Conservation (phyloP, 2,329 filamentous ascomycete species). For the Pseudofabraea citricarpa region DNA sequence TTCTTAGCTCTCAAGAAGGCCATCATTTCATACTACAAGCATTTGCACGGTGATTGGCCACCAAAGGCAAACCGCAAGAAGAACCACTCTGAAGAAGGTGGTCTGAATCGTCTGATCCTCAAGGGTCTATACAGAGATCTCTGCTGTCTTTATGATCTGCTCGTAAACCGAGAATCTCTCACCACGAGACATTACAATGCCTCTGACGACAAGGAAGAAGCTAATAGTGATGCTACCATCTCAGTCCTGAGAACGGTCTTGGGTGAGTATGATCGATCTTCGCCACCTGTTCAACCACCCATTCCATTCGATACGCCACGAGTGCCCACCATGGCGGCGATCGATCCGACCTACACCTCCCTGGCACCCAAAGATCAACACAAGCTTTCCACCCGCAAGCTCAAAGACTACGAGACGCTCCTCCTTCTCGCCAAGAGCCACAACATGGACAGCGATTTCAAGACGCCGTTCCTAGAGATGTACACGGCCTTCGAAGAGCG, state of each 20-base stretch:
- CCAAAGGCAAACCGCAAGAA: constrained; percentile 90
- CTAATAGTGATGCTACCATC: constrained; percentile 53
- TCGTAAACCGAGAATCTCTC: constrained; percentile 73
- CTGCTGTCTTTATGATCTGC: constrained; percentile 78
- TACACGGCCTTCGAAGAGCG: constrained; percentile 70
- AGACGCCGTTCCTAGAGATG: constrained; percentile 59
- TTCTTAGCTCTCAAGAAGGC: constrained; percentile 69
- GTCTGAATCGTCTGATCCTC: constrained; percentile 79
- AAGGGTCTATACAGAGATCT: constrained; percentile 82
- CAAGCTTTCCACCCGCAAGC: constrained; percentile 64
- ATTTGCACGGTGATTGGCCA: constrained; percentile 73
- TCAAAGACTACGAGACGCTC: constrained; percentile 75
- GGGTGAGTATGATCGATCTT: constrained; percentile 83
- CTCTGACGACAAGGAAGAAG: constrained; percentile 48
- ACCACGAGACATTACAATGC: constrained; percentile 70
- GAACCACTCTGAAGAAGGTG: constrained; percentile 80
- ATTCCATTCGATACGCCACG: constrained; percentile 86
- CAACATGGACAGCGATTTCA: constrained; percentile 65
- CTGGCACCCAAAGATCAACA: constrained; percentile 69
- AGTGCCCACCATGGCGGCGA: constrained; percentile 63
- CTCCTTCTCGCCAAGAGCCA: constrained; percentile 76
- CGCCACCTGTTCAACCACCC: constrained; percentile 83
- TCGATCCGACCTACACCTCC: constrained; percentile 59
- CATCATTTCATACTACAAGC: constrained; percentile 58
- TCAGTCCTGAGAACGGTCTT: constrained; percentile 74